These are phyloP conservation scores for Inonotus obliquus DNA, from an alignment of 1,284 basidiomycete species.

Conservation along the genomic window DNA sequence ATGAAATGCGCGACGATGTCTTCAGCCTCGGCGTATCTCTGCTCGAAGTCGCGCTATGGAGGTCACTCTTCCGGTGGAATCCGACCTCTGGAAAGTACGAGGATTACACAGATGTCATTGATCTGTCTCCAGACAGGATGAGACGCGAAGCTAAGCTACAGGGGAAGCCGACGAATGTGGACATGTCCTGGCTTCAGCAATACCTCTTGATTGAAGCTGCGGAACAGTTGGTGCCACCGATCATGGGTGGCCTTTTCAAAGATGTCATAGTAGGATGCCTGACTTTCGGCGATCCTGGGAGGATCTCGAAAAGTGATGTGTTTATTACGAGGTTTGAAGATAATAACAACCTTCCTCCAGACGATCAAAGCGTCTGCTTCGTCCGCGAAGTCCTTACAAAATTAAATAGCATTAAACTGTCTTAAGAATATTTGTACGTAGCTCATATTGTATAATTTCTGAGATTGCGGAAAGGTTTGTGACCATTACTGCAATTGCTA, in stretches of 20 bases:
- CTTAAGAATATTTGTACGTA: not conserved
- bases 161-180: not conserved
- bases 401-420: not conserved
- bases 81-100: not conserved
- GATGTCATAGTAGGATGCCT: slow-evolving; percentile 12
- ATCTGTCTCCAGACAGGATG: not conserved
- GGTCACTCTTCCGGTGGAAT: slow-evolving; percentile 6
- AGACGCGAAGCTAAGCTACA: not conserved
- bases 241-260: slow-evolving; percentile 4
- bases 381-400: not conserved
- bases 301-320: not conserved
- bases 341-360: not conserved
- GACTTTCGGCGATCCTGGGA: not conserved
- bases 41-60: slow-evolving; percentile 16
- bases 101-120: not conserved
- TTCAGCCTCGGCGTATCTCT: slow-evolving; percentile 16
- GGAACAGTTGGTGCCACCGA: not conserved
- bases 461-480: no score
- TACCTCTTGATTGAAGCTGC: not conserved
- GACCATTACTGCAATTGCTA: no score
- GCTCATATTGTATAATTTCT: no score
- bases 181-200: not conserved
- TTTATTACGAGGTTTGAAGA: not conserved
- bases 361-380: not conserved
- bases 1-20: slow-evolving; percentile 15